A percentile compares a stretch with the other conserved stretches of the same genome.
Evolutionary conservation across 257 asterid species (phyloP).

Genomic region (Solanum habrochaites): DNA sequence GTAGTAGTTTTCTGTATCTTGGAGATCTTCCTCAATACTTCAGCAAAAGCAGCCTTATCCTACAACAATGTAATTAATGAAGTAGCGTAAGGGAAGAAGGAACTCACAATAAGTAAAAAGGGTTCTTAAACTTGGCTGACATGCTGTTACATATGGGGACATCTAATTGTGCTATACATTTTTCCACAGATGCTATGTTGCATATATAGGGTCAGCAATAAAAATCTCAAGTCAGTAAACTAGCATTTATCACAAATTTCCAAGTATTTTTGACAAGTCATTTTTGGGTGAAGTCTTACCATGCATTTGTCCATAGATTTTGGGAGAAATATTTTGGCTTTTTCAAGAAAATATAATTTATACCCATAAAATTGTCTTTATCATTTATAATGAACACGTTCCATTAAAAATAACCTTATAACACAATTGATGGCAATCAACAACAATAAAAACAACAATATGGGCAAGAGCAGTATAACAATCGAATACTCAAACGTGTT

Average conservation of each 20-base stretch:
- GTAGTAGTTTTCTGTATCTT: constrained; percentile 72
- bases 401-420: background rate
- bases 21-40: constrained; percentile 65
- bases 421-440: background rate
- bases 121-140: background rate
- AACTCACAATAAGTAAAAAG: background rate
- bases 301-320: background rate
- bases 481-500: background rate
- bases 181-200: background rate
- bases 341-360: background rate
- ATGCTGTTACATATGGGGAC: background rate
- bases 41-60: constrained; percentile 91
- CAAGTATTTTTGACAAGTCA: background rate
- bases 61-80: constrained; percentile 16
- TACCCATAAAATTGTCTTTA: background rate
- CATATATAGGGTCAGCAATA: background rate
- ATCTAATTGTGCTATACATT: background rate
- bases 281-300: background rate
- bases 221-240: background rate
- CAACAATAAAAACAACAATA: background rate
- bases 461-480: background rate
- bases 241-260: background rate
- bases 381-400: background rate
- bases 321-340: background rate
- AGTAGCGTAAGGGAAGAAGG: background rate